Evolutionary conservation across 495 filamentous ascomycete species (phyloP).

Genomic region (Wilcoxina mikolae): DNA sequence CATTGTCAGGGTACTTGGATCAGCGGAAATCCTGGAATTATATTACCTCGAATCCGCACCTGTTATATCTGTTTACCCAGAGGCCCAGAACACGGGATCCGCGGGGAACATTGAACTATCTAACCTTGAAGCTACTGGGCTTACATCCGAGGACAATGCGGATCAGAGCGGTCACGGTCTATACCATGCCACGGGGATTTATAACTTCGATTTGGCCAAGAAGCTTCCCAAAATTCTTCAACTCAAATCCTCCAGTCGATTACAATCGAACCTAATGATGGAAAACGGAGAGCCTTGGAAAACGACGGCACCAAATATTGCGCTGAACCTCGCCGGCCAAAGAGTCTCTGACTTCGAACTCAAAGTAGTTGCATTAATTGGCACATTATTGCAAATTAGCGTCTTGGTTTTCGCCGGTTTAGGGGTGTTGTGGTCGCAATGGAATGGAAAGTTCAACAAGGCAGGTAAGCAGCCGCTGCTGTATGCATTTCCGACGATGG

Average conservation of each 20-base stretch:
- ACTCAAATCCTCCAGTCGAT: too few relatives aligned
- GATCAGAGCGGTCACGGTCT: too few relatives aligned
- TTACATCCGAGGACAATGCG: too few relatives aligned
- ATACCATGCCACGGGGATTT: too few relatives aligned
- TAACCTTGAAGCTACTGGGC: too few relatives aligned
- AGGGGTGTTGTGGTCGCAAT: slow-evolving; percentile 18
- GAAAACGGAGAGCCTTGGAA: slow-evolving; percentile 1
- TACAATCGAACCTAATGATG: neutral
- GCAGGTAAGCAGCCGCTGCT: neutral
- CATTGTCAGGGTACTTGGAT: slow-evolving; percentile 19
- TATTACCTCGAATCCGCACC: neutral
- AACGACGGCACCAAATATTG: slow-evolving; percentile 22
- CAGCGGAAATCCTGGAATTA: slow-evolving; percentile 14
- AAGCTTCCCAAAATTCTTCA: neutral
- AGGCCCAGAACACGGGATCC: neutral
- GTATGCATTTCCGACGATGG: slow-evolving; percentile 26
- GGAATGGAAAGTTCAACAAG: slow-evolving; percentile 18
- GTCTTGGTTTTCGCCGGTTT: slow-evolving; percentile 23
- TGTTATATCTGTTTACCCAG: neutral
- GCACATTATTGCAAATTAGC: slow-evolving; percentile 16
- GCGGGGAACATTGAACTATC: too few relatives aligned
- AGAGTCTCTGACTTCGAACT: slow-evolving; percentile 11
- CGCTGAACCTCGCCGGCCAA: slow-evolving; percentile 14
- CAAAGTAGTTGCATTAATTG: slow-evolving; percentile 20
- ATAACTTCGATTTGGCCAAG: neutral